Evolutionary conservation across 2,329 filamentous ascomycete species (phyloP).

Genomic region (Xylariales sp.): DNA sequence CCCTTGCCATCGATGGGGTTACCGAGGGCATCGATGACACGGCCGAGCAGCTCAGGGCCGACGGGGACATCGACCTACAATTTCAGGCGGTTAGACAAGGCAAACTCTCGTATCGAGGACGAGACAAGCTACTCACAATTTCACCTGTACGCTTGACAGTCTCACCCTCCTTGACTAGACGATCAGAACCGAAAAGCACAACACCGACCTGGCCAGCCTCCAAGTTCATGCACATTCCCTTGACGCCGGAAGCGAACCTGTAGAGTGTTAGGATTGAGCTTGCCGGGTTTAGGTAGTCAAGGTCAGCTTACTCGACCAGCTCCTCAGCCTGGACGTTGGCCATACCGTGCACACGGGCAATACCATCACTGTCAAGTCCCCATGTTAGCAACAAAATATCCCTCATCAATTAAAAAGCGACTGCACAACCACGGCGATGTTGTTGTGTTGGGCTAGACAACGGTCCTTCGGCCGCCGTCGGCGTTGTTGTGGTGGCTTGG

Average conservation of each 20-base stretch:
- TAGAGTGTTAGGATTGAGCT: constrained; percentile 37
- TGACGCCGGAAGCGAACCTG: constrained; percentile 99
- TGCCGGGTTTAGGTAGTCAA: constrained; percentile 31
- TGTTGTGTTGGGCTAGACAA: constrained; percentile 3
- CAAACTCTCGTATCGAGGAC: neutral
- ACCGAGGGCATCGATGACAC: constrained; percentile 97
- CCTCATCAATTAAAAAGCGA: constrained; percentile 32
- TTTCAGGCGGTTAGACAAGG: constrained; percentile 10
- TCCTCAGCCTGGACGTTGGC: constrained; percentile 99
- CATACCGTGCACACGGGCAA: constrained; percentile 99
- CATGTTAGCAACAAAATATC: constrained; percentile 43
- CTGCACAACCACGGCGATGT: constrained; percentile 1
- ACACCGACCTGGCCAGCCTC: constrained; percentile 99
- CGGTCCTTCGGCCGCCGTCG: constrained; percentile 15
- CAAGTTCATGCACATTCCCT: constrained; percentile 99
- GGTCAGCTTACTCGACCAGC: constrained; percentile 91
- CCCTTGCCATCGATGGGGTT: constrained; percentile 99
- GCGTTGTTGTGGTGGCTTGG: constrained; percentile 24
- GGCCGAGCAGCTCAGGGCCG: constrained; percentile 90
- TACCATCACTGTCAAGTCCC: constrained; percentile 86
- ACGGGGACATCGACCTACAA: constrained; percentile 93
- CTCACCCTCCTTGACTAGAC: constrained; percentile 99
- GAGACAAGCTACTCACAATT: constrained; percentile 78
- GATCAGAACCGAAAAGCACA: constrained; percentile 99
- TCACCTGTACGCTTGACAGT: constrained; percentile 99